Evolutionary conservation across 192 early-diverging fungal genomes (phyloP).

Genomic region (Coemansia sp.): DNA sequence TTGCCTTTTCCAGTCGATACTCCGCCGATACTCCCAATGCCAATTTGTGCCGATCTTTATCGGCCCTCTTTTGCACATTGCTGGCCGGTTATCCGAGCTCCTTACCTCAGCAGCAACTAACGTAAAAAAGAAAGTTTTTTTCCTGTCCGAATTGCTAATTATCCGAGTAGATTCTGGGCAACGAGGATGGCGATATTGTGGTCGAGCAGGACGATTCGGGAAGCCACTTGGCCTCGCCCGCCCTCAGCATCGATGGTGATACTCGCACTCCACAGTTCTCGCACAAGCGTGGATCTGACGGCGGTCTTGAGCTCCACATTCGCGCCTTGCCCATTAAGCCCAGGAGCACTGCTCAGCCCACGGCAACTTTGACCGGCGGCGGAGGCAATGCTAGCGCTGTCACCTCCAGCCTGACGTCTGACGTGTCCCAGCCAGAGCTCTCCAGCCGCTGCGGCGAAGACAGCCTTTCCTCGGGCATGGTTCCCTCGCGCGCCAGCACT

Average conservation of each 20-base stretch:
- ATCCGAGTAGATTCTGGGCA: conserved; percentile 49
- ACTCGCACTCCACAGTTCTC: conserved; percentile 40
- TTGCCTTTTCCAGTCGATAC: not conserved
- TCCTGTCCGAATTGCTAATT: not conserved
- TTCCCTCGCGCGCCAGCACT: conserved; percentile 27
- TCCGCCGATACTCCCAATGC: not conserved
- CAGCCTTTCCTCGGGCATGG: not conserved
- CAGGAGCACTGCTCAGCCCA: conserved; percentile 6
- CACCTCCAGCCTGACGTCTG: not conserved
- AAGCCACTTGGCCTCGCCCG: conserved; percentile 34
- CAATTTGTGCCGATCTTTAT: not conserved
- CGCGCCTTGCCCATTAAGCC: conserved; percentile 37
- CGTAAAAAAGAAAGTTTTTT: not conserved
- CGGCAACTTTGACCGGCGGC: conserved; percentile 22
- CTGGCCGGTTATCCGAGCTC: not conserved
- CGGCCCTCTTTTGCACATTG: not conserved
- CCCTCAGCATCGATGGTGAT: conserved; percentile 30
- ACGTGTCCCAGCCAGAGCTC: not conserved
- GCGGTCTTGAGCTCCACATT: conserved; percentile 53
- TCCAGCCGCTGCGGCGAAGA: not conserved
- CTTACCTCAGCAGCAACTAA: not conserved
- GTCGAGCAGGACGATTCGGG: conserved; percentile 51
- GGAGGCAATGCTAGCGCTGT: conserved; percentile 6
- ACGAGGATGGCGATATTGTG: conserved; percentile 54
- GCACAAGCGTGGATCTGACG: conserved; percentile 32